Percentiles rank a stretch among this genome's conserved stretches.
Conservation (phyloP, 176 grass and related monocot species). For the Paspalum vaginatum region DNA sequence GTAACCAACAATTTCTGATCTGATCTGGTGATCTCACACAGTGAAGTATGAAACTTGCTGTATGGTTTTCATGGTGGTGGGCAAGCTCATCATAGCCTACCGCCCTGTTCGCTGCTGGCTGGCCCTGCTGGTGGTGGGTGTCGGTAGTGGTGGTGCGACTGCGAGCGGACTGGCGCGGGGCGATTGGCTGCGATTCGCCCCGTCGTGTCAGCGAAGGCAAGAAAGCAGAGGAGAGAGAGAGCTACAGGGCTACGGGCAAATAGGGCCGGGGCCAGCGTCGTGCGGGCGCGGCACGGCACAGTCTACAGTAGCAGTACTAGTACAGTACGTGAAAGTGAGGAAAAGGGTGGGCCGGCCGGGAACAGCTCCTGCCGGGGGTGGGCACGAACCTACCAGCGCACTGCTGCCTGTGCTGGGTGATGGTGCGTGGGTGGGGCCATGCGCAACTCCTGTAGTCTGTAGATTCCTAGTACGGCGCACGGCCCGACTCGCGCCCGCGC, state of each 20-base stretch:
- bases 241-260: too few species aligned
- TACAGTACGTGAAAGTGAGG: conserved; percentile 23
- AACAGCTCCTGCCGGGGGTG: neutral
- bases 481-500: too few species aligned
- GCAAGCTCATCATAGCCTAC: neutral
- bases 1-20: too few species aligned
- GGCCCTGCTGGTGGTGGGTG: too few species aligned
- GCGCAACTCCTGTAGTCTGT: conserved; percentile 47
- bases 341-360: neutral
- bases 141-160: neutral
- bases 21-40: too few species aligned
- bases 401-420: neutral
- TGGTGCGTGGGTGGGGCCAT: neutral
- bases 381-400: conserved; percentile 14
- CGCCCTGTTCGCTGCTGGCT: neutral
- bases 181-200: conserved; percentile 7
- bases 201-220: conserved; percentile 14
- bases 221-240: neutral
- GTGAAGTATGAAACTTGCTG: too few species aligned
- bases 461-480: conserved; percentile 36
- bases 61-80: neutral
- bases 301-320: too few species aligned
- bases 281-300: too few species aligned
- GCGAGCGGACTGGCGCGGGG: neutral
- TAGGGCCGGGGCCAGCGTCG: neutral